Evolutionary conservation across 352 stramenopile species (phyloP).

Genomic region (Phytophthora tubulina): DNA sequence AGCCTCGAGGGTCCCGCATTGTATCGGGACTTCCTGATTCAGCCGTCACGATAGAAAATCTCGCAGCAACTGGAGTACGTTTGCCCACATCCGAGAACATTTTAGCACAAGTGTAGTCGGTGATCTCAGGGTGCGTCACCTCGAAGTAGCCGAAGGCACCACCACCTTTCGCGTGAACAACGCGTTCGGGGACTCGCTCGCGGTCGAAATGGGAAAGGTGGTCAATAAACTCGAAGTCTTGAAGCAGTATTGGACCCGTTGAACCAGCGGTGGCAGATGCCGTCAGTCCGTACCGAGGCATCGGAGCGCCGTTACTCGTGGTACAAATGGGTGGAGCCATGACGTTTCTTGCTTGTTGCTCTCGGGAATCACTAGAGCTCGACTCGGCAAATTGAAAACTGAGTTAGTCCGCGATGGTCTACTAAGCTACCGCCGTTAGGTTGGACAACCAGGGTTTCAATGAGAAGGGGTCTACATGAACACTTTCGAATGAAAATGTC

Average conservation of each 20-base stretch:
- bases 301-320: conserved; percentile 44
- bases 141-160: conserved; percentile 94
- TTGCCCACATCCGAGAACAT: conserved; percentile 86
- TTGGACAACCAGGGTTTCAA: not conserved
- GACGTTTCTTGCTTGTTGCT: conserved; percentile 12
- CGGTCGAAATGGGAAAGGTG: conserved; percentile 48
- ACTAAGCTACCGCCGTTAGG: not conserved
- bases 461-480: not conserved
- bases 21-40: conserved; percentile 83
- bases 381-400: conserved; percentile 22
- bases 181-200: conserved; percentile 44
- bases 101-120: conserved; percentile 80
- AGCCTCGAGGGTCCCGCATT: conserved; percentile 84
- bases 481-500: not conserved
- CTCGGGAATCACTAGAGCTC: not conserved
- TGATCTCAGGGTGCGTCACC: conserved; percentile 74
- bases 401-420: not conserved
- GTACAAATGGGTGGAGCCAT: conserved; percentile 36
- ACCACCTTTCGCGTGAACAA: conserved; percentile 55
- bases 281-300: conserved; percentile 37
- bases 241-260: conserved; percentile 28
- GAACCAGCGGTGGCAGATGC: conserved; percentile 40
- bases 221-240: conserved; percentile 52
- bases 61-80: conserved; percentile 79
- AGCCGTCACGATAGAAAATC: conserved; percentile 86